Base-by-base conservation (phyloP, 345 rosid genomes). In the Eutrema heterophyllum region DNA sequence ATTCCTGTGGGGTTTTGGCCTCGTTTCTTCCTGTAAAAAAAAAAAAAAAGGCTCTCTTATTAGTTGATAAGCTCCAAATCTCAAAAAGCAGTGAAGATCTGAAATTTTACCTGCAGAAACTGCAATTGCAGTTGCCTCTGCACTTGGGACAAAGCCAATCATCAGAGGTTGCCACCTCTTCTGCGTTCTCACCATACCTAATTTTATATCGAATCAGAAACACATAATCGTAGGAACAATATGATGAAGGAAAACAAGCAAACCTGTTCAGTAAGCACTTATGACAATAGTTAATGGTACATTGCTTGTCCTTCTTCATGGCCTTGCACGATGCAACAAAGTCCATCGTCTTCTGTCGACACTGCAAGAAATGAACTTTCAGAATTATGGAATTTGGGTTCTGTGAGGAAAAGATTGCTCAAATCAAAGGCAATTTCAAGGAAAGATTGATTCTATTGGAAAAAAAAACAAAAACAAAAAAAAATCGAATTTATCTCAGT, bases 341-440 rank as follows among this genome's bases (percentile, higher is more conserved):
- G 39, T 74, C 84, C 75, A 78, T 55, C 5, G 78, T 81, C 66
- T 81, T 81, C 32, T 81, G 82, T 48, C 80, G 67, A 74, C 80
- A 81, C 80, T 81, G 64, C 74, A 33, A 78, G 12, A 26, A 41
- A 16, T 4, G 38, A 33, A n/a, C 13, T 7, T 9, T 38, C 13
- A 21, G 24, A 21, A 1, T 21, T 21, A 1, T 21, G 24, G 24
- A 21, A 21, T 21, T 21, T 21, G 24, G 24, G 24, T 21, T 21
- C 24, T 21, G 24, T 21, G 24, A 2, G 24, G 24, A 21, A 21
- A 21, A 2, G 24, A 21, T 21, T 2, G 24, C 24, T 44, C 48
- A 24, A 9, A 15, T 9, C 39, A 54, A 10, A 16, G n/a, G 16
- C 13, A 48, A n/a, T 43, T 11, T 40, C 14, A 16, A 46, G 4